Conservation (phyloP, 2,329 filamentous ascomycete species). For the Fusarium sp. region DNA sequence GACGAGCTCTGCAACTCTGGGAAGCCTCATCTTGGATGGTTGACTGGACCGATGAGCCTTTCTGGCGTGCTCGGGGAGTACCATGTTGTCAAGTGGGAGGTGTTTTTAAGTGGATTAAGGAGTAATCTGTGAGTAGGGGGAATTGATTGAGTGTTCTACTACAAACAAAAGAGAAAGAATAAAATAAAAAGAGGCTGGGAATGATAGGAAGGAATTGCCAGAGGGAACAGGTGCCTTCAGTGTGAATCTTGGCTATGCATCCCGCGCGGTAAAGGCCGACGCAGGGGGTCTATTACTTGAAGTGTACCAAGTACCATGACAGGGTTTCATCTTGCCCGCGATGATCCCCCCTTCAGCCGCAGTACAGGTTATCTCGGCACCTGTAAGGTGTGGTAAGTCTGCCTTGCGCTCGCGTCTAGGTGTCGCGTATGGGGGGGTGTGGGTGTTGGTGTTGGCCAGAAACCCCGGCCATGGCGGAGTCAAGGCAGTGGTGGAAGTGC, state of each 20-base stretch:
- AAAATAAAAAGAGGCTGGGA: neutral
- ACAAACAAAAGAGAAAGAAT: neutral
- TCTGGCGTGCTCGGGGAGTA: neutral
- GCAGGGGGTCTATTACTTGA: neutral
- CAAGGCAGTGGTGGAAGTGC: neutral
- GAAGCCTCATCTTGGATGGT: neutral
- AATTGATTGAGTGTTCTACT: neutral
- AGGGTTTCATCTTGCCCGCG: neutral
- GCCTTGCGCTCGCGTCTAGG: neutral
- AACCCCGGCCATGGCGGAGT: neutral
- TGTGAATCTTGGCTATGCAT: neutral
- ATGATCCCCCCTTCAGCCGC: neutral
- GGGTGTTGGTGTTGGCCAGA: neutral
- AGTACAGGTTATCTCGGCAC: neutral
- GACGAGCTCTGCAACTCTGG: neutral
- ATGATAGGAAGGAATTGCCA: neutral
- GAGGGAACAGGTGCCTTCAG: neutral
- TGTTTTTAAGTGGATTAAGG: neutral
- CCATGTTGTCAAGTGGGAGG: neutral
- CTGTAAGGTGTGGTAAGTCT: neutral
- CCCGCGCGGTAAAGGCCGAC: neutral
- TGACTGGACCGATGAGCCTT: neutral
- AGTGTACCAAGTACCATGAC: neutral
- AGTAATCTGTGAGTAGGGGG: neutral
- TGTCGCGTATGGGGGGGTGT: neutral